phyloP scores from a whole-genome alignment of 805 yeast species.

The Candida easanensis region DNA sequence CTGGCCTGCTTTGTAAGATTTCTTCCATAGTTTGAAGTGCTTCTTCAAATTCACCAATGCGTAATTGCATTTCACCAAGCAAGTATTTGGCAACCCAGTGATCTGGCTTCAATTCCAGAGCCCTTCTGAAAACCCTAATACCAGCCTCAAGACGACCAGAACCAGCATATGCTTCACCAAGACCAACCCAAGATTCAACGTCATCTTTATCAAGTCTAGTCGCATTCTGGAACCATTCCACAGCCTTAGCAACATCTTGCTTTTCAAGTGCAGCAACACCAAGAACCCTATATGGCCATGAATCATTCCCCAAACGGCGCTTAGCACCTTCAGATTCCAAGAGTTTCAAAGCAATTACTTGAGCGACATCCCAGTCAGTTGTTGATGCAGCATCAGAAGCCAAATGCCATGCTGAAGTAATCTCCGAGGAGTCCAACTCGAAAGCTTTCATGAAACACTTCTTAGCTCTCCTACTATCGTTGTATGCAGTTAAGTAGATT shows the following conservation, averaged over 20 bases:
- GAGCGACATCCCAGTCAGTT: slow-evolving; percentile 84
- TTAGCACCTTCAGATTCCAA: slow-evolving; percentile 61
- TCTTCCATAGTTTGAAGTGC: slow-evolving; percentile 48
- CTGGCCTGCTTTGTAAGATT: slow-evolving; percentile 42
- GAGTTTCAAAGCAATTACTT: slow-evolving; percentile 64
- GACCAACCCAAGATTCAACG: slow-evolving; percentile 82
- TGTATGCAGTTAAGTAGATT: slow-evolving; percentile 56
- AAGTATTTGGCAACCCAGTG: slow-evolving; percentile 66
- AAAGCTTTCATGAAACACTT: slow-evolving; percentile 89
- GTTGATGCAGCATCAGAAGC: slow-evolving; percentile 64
- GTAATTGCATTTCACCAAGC: slow-evolving; percentile 61
- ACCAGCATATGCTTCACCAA: slow-evolving; percentile 92
- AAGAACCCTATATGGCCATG: slow-evolving; percentile 89
- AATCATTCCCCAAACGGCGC: slow-evolving; percentile 41
- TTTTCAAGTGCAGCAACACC: slow-evolving; percentile 75
- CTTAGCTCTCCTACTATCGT: slow-evolving; percentile 66
- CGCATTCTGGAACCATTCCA: slow-evolving; percentile 86
- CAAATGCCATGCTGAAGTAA: slow-evolving; percentile 68
- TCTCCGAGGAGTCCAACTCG: slow-evolving; percentile 77
- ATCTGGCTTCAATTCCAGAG: slow-evolving; percentile 48
- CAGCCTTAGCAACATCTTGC: slow-evolving; percentile 74
- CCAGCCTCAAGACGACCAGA: slow-evolving; percentile 90
- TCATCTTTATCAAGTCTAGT: slow-evolving; percentile 67
- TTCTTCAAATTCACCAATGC: slow-evolving; percentile 61
- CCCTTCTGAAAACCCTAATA: slow-evolving; percentile 71